Percentiles rank a stretch among this genome's conserved stretches.
These are phyloP conservation scores for Pestalotiopsis fici DNA, from an alignment of 2,329 filamentous ascomycete species.

Conservation along the genomic window DNA sequence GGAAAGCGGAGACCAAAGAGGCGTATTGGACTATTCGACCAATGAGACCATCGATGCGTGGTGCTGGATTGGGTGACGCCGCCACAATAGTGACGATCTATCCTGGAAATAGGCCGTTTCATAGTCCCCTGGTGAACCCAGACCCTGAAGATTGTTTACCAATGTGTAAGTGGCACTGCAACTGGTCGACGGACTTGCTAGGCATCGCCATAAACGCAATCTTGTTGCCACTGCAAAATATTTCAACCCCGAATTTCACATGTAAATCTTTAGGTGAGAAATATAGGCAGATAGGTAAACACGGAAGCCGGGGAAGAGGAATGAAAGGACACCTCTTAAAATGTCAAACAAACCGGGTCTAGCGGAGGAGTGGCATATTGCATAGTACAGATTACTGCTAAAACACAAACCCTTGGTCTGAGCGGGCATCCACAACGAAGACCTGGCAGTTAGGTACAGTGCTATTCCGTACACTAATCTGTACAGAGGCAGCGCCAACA, in stretches of 20 bases:
- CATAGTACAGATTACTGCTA: too few species aligned
- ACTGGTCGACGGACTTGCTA: not conserved
- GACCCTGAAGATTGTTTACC: not conserved
- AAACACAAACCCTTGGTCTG: not conserved
- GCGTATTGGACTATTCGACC: not conserved
- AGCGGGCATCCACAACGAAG: not conserved
- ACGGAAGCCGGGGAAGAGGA: too few species aligned
- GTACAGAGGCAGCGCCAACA: not conserved
- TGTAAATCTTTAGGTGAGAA: not conserved
- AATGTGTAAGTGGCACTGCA: not conserved
- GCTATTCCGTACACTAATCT: too few species aligned
- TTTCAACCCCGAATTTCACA: not conserved
- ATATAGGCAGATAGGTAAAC: too few species aligned
- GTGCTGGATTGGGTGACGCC: not conserved
- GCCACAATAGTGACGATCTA: not conserved
- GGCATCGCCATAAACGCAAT: not conserved
- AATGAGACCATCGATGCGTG: not conserved
- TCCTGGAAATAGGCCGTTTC: not conserved
- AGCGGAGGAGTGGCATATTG: not conserved
- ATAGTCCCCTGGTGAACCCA: not conserved
- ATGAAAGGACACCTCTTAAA: too few species aligned
- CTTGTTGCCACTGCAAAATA: not conserved
- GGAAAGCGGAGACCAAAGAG: not conserved
- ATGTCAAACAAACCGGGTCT: not conserved
- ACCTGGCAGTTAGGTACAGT: not conserved